These are phyloP conservation scores for Fraxinus ornus DNA, from an alignment of 305 asterid species.

Conservation along the genomic window DNA sequence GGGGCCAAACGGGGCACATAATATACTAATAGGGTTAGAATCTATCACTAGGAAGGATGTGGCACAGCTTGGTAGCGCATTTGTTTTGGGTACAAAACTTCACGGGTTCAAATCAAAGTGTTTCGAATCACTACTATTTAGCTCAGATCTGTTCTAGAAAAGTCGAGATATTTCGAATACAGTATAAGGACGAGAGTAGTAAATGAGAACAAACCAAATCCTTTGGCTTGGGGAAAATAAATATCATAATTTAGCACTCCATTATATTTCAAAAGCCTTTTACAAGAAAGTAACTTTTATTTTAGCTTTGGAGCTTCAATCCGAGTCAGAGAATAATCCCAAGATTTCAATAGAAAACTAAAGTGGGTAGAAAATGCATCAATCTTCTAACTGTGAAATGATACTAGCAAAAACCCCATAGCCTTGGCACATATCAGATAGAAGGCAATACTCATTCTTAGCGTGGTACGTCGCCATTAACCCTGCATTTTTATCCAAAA, in stretches of 20 bases:
- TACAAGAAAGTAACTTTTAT: background rate
- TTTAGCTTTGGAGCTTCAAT: background rate
- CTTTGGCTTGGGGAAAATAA: background rate
- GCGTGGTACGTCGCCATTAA: constrained; percentile 97
- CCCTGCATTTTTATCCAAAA: constrained; percentile 49
- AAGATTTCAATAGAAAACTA: background rate
- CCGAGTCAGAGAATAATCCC: background rate
- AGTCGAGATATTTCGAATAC: background rate
- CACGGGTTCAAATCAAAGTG: too few relatives aligned
- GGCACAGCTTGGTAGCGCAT: too few relatives aligned
- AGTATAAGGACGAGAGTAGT: background rate
- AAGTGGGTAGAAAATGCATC: background rate
- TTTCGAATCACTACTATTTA: too few relatives aligned
- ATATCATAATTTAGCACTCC: too few relatives aligned
- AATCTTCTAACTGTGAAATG: constrained; percentile 76
- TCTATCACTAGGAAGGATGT: too few relatives aligned
- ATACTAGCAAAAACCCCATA: constrained; percentile 71
- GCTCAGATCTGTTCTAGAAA: too few relatives aligned
- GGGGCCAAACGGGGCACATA: too few relatives aligned
- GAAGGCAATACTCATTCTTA: constrained; percentile 89
- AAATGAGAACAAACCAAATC: background rate
- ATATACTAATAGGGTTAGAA: too few relatives aligned
- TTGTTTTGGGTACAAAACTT: too few relatives aligned
- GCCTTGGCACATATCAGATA: constrained; percentile 92
- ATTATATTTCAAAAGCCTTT: background rate